These are phyloP conservation scores for Macadamia integrifolia DNA, from an alignment of 164 flowering plant species.

Conservation along the genomic window DNA sequence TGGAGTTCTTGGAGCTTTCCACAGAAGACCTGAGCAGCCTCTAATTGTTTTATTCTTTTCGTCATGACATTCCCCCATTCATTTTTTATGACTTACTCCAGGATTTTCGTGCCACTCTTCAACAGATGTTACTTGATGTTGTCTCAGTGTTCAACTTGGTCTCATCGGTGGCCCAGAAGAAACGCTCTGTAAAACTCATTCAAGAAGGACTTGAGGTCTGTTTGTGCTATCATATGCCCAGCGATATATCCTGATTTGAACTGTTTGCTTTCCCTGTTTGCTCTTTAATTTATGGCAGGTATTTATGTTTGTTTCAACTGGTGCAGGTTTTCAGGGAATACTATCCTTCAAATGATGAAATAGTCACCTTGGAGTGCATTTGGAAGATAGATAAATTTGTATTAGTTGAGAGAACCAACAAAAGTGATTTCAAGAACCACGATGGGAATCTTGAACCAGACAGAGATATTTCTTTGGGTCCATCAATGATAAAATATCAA, in stretches of 20 bases:
- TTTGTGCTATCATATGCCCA: not conserved
- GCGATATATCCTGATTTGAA: not conserved
- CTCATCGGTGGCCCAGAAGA: constrained; percentile 49
- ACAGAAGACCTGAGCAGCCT: not conserved
- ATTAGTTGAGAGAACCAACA: constrained; percentile 37
- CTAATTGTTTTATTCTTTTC: not conserved
- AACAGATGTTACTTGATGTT: constrained; percentile 70
- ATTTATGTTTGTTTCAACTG: not conserved
- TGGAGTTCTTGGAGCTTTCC: too few relatives aligned
- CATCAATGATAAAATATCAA: constrained; percentile 33
- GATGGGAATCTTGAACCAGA: constrained; percentile 16
- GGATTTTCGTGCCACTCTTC: constrained; percentile 4
- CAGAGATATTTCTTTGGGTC: constrained; percentile 11
- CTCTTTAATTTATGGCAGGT: not conserved
- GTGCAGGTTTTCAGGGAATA: constrained; percentile 68
- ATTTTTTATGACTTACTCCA: not conserved
- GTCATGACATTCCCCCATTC: not conserved
- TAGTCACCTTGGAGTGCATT: constrained; percentile 41
- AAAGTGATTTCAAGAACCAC: constrained; percentile 14
- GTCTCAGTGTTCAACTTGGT: constrained; percentile 62
- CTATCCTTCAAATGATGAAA: constrained; percentile 45
- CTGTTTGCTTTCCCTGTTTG: not conserved
- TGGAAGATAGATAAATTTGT: constrained; percentile 68
- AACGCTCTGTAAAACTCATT: constrained; percentile 52
- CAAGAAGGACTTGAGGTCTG: constrained; percentile 67